A percentile compares a stretch with the other conserved stretches of the same genome.
These are phyloP conservation scores for Brassica hybrid DNA, from an alignment of 441 rosid species.

Conservation along the genomic window DNA sequence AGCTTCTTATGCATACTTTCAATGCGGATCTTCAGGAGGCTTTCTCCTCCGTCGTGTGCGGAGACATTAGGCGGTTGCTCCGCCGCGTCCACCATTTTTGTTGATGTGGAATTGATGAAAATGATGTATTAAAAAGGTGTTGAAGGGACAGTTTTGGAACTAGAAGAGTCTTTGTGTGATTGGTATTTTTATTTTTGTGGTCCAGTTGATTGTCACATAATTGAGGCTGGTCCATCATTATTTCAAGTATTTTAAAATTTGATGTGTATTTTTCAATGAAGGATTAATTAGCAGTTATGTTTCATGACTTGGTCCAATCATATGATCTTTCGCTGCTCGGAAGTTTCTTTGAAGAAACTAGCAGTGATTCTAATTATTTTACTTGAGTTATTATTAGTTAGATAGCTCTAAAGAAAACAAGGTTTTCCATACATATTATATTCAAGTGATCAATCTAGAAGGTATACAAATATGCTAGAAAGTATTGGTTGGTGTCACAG, in stretches of 20 bases:
- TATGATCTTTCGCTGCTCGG: slow-evolving; percentile 11
- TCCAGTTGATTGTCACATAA: not conserved
- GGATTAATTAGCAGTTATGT: not conserved
- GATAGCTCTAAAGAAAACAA: not conserved
- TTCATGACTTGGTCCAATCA: slow-evolving; percentile 28
- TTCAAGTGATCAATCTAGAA: not conserved
- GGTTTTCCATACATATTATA: not conserved
- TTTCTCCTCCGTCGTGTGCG: slow-evolving; percentile 24
- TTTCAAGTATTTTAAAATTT: not conserved
- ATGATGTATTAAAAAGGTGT: not conserved
- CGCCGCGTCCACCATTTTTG: slow-evolving; percentile 10
- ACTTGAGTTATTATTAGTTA: not conserved
- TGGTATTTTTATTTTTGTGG: not conserved
- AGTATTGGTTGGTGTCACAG: not conserved
- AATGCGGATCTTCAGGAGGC: slow-evolving; percentile 32
- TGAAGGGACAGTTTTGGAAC: slow-evolving; percentile 22
- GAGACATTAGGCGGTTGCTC: slow-evolving; percentile 14
- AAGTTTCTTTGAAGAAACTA: not conserved
- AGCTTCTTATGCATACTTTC: slow-evolving; percentile 38
- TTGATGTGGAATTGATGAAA: slow-evolving; percentile 18
- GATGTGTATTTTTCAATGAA: not conserved
- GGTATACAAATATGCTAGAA: not conserved
- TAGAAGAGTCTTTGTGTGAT: slow-evolving; percentile 1
- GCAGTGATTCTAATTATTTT: not conserved
- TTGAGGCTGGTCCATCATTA: not conserved